phyloP scores from a whole-genome alignment of 805 yeast species.

The Candida andamanensis region DNA sequence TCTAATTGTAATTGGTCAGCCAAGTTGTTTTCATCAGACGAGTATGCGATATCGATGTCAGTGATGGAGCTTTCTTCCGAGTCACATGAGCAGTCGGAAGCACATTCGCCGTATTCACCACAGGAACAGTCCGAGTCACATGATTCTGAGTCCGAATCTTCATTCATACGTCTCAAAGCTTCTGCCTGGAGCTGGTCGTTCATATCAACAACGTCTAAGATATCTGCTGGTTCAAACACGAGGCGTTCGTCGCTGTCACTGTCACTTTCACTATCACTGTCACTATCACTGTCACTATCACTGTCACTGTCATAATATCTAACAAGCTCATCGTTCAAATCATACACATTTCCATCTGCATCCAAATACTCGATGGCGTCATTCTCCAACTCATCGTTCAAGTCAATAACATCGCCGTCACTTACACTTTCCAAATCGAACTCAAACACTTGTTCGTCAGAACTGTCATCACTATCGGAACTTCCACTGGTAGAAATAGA shows the following conservation, averaged over 20 bases:
- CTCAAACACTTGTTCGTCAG: constrained; percentile 25
- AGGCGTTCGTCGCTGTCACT: constrained; percentile 11
- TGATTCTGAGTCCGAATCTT: constrained; percentile 10
- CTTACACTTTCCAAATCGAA: constrained; percentile 18
- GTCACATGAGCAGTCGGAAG: constrained; percentile 1
- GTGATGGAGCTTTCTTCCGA: constrained; percentile 14
- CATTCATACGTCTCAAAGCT: constrained; percentile 13
- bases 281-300: constrained; percentile 3
- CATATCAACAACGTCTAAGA: constrained; percentile 31
- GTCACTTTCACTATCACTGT: constrained; percentile 12
- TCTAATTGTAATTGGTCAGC: constrained; percentile 32
- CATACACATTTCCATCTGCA: constrained; percentile 20
- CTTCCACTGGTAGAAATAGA: constrained; percentile 5
- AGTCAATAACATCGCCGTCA: constrained; percentile 17
- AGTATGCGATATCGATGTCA: constrained; percentile 21
- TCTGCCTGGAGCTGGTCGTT: constrained; percentile 36
- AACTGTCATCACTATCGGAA: constrained; percentile 8
- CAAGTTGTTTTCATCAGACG: constrained; percentile 24
- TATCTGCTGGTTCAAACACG: constrained; percentile 25
- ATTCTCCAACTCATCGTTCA: constrained; percentile 34
- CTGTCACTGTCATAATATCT: constrained; percentile 21
- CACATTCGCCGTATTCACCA: too few species aligned
- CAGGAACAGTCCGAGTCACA: constrained; percentile 8
- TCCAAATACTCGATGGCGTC: constrained; percentile 21
- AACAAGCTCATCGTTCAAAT: constrained; percentile 27